Conservation (phyloP, 768 basidiomycete species). For the Suillus ampliporus region DNA sequence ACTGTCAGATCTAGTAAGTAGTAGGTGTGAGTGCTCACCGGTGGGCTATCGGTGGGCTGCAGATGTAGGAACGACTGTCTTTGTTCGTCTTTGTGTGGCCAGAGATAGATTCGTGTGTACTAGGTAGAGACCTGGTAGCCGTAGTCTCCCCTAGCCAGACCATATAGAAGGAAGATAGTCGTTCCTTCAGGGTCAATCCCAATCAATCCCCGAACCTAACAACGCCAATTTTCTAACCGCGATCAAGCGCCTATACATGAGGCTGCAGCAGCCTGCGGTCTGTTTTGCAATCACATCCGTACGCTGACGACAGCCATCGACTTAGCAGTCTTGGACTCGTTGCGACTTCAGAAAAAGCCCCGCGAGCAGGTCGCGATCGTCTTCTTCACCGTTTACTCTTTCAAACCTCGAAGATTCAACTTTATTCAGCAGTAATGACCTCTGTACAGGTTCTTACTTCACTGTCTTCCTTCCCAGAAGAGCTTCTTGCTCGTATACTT, state of each 20-base stretch:
- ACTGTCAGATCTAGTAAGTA: no score
- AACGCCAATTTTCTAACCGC: neutral
- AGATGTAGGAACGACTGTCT: no score
- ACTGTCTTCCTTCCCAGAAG: constrained; percentile 44
- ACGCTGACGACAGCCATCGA: neutral
- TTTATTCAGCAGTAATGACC: neutral
- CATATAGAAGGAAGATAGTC: no score
- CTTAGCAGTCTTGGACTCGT: neutral
- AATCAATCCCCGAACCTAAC: no score
- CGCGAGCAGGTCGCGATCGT: neutral
- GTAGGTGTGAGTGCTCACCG: no score
- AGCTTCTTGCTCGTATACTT: constrained; percentile 55
- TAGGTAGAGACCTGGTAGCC: no score
- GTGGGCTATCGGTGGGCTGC: no score
- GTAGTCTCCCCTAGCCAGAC: no score
- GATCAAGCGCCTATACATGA: neutral
- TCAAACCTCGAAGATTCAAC: neutral
- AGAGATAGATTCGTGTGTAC: no score
- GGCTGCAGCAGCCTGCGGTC: neutral
- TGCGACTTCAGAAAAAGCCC: neutral
- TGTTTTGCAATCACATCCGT: neutral
- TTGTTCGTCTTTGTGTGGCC: no score
- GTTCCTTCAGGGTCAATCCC: no score
- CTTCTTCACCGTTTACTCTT: neutral
- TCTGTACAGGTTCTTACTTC: constrained; percentile 9